These are phyloP conservation scores for Aspergillus alliaceus DNA, from an alignment of 2,329 filamentous ascomycete genomes.

Conservation along the genomic window DNA sequence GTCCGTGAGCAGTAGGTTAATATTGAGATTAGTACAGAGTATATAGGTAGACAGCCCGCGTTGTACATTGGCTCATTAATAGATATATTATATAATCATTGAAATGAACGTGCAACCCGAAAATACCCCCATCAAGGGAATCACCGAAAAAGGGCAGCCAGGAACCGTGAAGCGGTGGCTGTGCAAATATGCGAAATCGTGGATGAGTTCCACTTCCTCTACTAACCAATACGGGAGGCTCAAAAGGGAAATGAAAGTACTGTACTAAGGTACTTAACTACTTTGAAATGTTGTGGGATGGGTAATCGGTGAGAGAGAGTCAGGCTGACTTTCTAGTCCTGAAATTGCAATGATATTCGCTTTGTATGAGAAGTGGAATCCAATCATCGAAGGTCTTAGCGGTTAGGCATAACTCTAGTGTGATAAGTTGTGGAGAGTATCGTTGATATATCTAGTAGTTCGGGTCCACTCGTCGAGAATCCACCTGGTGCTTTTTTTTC, in stretches of 20 bases:
- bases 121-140: not conserved
- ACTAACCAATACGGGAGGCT: not conserved
- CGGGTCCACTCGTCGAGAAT: too few relatives aligned
- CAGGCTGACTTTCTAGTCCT: constrained; percentile 6
- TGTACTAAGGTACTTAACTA: too few relatives aligned
- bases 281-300: too few relatives aligned
- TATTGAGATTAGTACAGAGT: too few relatives aligned
- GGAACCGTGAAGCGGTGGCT: not conserved
- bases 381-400: not conserved
- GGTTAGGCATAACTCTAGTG: not conserved
- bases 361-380: not conserved
- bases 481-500: too few relatives aligned
- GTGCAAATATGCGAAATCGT: not conserved
- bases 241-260: not conserved
- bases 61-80: not conserved
- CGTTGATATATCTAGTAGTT: too few relatives aligned
- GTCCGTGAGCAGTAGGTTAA: too few relatives aligned
- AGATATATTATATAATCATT: too few relatives aligned
- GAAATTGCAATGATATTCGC: constrained; percentile 3
- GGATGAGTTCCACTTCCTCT: not conserved
- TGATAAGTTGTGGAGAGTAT: not conserved
- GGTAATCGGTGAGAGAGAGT: not conserved
- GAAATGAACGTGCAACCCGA: too few relatives aligned
- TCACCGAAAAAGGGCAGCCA: not conserved
- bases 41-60: too few relatives aligned